Evolutionary conservation across 2,329 filamentous ascomycete genomes (phyloP), one percentile per base, ranked within the genome.

Genomic region (Tolypocladium cylindrosporum): DNA sequence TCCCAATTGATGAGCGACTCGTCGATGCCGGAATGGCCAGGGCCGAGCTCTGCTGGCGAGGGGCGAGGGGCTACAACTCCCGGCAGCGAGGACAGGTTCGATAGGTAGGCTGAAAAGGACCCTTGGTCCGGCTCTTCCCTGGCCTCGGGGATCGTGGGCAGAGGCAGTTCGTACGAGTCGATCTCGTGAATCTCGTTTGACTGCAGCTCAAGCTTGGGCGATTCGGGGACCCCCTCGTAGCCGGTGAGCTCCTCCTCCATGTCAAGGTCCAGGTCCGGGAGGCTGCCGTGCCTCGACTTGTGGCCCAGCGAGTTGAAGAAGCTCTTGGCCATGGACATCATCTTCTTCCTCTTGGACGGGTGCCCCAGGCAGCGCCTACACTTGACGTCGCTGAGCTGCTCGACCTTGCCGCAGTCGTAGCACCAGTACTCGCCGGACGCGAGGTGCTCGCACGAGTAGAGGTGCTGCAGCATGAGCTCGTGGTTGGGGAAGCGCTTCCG

Each of bases 261-360:
- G 43, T 71, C 69, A 56, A 68, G 55, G 42, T 66, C 64, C 24
- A 69, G 55, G 27, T 64, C 62, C 34, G 59, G 55, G n/a, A 64
- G 55, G 27, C 64, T 59, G n/a, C 66, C 66, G 34, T 63, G 67
- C 61, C 73, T 79, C 45, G 74, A 70, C 63, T 75, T 79, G 64
- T 79, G 75, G 10, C 80, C 80, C 37, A 83, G 69, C 13, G 75
- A 77, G 27, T 77, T 76, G 65, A 83, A 82, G 68, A 83, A 79
- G 63, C 69, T 77, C 67, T 78, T 82, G 52, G 80, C 80, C 72
- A 78, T 75, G 57, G 74, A 75, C 61, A 83, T 67, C 60, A 82
- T 79, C 64, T 76, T 79, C 65, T 73, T 75, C 64, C 79, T 73
- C 69, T 77, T 79, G 8, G 77, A 81, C 4, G 76, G 75, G 42